Base-by-base conservation (phyloP, 176 grass and related monocot species). In the Tuctoria greenei region DNA sequence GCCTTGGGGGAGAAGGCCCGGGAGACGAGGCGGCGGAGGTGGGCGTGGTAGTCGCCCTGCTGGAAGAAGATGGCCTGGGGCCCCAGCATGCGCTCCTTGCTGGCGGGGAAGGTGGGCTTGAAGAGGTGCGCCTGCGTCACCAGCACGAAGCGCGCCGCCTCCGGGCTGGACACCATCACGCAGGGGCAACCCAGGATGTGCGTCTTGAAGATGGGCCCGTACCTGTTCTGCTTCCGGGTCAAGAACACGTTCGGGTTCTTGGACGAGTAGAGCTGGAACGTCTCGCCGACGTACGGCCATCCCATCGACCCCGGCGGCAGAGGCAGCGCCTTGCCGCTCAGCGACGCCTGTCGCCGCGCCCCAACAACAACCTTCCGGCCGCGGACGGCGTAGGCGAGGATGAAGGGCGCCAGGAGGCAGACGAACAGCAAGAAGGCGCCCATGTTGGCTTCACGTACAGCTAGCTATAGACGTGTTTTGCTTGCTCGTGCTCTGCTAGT, bases 21-120 rank as follows among this genome's bases (percentile, higher is more conserved):
- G 7, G 93, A 82, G 18, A 99, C 89, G 59, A 99, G 65, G 12
- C 91, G 91, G 36, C 96, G 84, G 65, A 99, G 92, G 69, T 74
- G 92, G 34, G 92, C 76, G 66, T 99, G 96, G 85, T 95, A 99
- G 44, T 87, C 81, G 0, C 96, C 96, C 71, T 92, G 89, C 85
- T 99, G 96, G 79, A 99, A 99, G 89, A 99, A 99, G 87, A 99
- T 99, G 58, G 96, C 96, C 89, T 90, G 87, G 1, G 69, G 89
- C 0, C 96, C 96, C 13, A 99, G 59, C 92, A 99, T 99, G 61
- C 96, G 87, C 89, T 99, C 96, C 85, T 99, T 99, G 89, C 96
- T 99, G 7, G 85, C 96, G 20, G 96, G 96, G 85, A 90, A 99
- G 21, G 92, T 95, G 36, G 96, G 96, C 74, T 95, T 99, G 89